A percentile compares a stretch with the other conserved stretches of the same genome.
These are phyloP conservation scores for Pseudopyricularia javanii DNA, from an alignment of 2,329 filamentous ascomycete genomes.

Conservation along the genomic window DNA sequence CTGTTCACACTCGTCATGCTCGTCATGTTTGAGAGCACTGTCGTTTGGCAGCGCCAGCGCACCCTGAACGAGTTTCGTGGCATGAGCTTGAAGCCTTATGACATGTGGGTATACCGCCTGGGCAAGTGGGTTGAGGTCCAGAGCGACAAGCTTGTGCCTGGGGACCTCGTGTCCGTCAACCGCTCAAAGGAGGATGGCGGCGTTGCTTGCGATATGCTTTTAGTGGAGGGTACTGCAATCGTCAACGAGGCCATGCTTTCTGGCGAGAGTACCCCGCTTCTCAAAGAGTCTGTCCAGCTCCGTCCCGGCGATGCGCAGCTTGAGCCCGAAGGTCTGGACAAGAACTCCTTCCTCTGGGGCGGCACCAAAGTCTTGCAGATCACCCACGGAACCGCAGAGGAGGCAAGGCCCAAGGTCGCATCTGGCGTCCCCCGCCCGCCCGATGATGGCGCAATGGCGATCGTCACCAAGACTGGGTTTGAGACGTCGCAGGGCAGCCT, in stretches of 20 bases:
- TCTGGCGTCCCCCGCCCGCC: conserved; percentile 77
- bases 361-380: conserved; percentile 96
- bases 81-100: conserved; percentile 99
- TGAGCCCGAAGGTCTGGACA: conserved; percentile 85
- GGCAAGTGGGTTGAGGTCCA: conserved; percentile 79
- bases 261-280: conserved; percentile 88
- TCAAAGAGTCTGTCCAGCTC: conserved; percentile 92
- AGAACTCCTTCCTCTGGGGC: conserved; percentile 92
- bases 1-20: conserved; percentile 98
- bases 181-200: conserved; percentile 95
- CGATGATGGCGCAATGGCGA: conserved; percentile 84
- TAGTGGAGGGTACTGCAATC: conserved; percentile 90
- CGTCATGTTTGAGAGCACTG: conserved; percentile 92
- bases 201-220: conserved; percentile 91
- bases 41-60: conserved; percentile 96
- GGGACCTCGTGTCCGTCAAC: conserved; percentile 83
- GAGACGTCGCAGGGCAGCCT: conserved; percentile 97
- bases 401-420: conserved; percentile 56
- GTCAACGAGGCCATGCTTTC: conserved; percentile 99
- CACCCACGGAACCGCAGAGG: conserved; percentile 70
- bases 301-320: conserved; percentile 69
- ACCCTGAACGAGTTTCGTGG: conserved; percentile 93
- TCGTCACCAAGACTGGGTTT: conserved; percentile 95
- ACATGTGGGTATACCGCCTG: conserved; percentile 79
- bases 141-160: conserved; percentile 85